Evolutionary conservation across 176 grass and related monocot genomes (phyloP), one percentile per base, ranked within the genome.

Genomic region (Oryza brachyantha): DNA sequence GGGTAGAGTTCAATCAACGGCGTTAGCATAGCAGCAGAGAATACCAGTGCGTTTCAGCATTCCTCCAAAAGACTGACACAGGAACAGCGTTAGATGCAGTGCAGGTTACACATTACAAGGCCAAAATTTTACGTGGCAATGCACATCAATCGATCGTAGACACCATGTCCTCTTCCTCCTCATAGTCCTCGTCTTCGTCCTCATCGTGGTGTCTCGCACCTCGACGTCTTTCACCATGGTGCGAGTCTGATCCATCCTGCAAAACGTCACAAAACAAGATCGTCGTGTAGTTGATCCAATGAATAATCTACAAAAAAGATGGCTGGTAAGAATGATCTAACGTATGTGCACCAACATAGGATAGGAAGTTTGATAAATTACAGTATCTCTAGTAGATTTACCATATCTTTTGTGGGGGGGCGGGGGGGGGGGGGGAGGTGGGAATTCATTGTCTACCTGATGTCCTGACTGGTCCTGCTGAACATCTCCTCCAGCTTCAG

Each of bases 71-170:
- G 10, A 26, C 46, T 42, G 26, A 8, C 27, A 68, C 13, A 13
- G 42, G 13, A 45, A 14, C 42, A 46, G 43, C 43, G 5, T 46
- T 16, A 46, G 14, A 7, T 16, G 14, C 11, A 32, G n/a, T n/a
- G n/a, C n/a, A 59, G n/a, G 34, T 38, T 54, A 37, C 5, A 13
- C 25, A n/a, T n/a, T 24, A 50, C 41, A 55, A 54, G 28, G 32
- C 66, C 40, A 35, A 66, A 59, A 26, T 75, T n/a, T 10, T 61
- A 37, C 28, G n/a, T 7, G 24, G 17, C 28, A 14, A 84, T 16
- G 73, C 24, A 2, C 5, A 57, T 84, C 66, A 84, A 27, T 12
- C 66, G 24, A 74, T 84, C 12, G 66, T 78, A 64, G 74, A 64
- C 29, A 72, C 66, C 31, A 70, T 31, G 62, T 84, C 57, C 16